Percentiles rank a stretch among this genome's conserved stretches.
Conservation (phyloP, 164 flowering plant species). For the Chimonanthus salicifolius region DNA sequence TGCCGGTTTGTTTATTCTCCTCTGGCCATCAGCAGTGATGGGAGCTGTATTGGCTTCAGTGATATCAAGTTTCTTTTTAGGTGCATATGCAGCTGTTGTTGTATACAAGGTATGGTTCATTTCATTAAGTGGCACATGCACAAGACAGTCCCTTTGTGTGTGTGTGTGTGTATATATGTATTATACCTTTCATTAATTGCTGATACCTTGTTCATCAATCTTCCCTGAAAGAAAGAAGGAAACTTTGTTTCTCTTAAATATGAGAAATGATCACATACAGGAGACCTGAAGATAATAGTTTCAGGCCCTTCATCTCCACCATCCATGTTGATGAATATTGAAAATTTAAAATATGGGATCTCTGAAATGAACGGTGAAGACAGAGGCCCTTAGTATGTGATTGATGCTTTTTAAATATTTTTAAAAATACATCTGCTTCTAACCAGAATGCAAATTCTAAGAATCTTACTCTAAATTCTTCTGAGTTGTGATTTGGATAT, state of each 20-base stretch:
- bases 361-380: too few relatives aligned
- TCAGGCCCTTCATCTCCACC: neutral
- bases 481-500: neutral
- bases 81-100: slow-evolving; percentile 76
- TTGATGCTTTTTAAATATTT: too few relatives aligned
- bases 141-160: neutral
- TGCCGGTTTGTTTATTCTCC: slow-evolving; percentile 85
- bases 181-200: neutral
- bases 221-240: neutral
- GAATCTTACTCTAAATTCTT: neutral
- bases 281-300: neutral
- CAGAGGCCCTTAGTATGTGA: too few relatives aligned
- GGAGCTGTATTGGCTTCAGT: slow-evolving; percentile 69
- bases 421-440: too few relatives aligned
- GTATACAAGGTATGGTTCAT: slow-evolving; percentile 59
- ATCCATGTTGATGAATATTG: neutral
- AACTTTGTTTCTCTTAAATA: neutral
- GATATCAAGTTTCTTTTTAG: slow-evolving; percentile 60
- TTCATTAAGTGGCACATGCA: neutral
- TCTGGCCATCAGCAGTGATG: slow-evolving; percentile 83
- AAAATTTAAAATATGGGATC: too few relatives aligned
- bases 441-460: neutral
- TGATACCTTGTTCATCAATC: neutral
- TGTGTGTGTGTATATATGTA: neutral
- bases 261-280: neutral